Evolutionary conservation across 75 land plant genomes (phyloP).

Genomic region (Sequoia sempervirens): DNA sequence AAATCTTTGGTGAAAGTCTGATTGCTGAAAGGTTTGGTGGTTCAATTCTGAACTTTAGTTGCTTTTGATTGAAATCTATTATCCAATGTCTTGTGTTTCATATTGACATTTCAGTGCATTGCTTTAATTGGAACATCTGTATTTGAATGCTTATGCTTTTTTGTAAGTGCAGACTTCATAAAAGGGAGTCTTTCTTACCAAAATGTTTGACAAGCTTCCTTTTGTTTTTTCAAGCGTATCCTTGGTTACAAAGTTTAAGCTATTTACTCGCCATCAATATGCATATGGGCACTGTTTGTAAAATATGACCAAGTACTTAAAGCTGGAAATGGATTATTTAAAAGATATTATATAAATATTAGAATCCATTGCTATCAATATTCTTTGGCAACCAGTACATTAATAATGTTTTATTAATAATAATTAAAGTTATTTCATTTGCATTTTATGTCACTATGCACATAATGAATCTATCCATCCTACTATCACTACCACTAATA

Average conservation of each 20-base stretch:
- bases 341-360: neutral
- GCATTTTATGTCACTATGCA: neutral
- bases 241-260: neutral
- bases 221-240: neutral
- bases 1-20: slow-evolving; percentile 26
- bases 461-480: neutral
- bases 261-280: neutral
- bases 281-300: neutral
- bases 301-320: neutral
- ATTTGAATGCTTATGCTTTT: neutral
- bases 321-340: neutral
- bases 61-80: slow-evolving; percentile 8
- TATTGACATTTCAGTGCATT: neutral
- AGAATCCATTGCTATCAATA: neutral
- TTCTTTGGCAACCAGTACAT: neutral
- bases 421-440: neutral
- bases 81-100: neutral
- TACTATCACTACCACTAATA: neutral
- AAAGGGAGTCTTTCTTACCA: neutral
- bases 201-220: neutral
- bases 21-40: slow-evolving; percentile 36
- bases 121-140: neutral
- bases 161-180: too few species aligned
- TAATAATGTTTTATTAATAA: neutral
- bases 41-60: neutral